Conservation (phyloP, 1,284 basidiomycete genomes). For the Leccinum solheimii region DNA sequence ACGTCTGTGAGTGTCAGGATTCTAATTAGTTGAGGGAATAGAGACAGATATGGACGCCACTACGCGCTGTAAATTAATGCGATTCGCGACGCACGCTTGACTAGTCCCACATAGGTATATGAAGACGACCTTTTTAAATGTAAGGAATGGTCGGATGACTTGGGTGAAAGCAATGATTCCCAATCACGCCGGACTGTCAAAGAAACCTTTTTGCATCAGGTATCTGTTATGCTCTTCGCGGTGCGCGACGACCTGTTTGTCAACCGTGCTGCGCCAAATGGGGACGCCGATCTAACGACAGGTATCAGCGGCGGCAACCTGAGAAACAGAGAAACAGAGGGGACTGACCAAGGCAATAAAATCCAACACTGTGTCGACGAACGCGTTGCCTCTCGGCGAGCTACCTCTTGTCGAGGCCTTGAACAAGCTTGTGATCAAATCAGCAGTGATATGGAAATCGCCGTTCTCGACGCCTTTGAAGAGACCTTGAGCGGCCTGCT, state of each 20-base stretch:
- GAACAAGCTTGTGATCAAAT: constrained; percentile 70
- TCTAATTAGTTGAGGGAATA: background rate
- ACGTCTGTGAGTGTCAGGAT: background rate
- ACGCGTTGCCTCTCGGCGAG: constrained; percentile 46
- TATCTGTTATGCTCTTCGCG: constrained; percentile 30
- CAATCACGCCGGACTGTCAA: constrained; percentile 16
- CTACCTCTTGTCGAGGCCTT: constrained; percentile 68
- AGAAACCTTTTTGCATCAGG: constrained; percentile 30
- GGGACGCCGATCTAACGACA: constrained; percentile 30
- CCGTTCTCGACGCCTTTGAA: constrained; percentile 74
- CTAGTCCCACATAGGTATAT: background rate
- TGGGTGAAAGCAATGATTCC: background rate
- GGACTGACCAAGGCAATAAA: constrained; percentile 27
- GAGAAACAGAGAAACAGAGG: background rate
- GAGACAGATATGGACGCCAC: background rate
- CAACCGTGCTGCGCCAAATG: constrained; percentile 35
- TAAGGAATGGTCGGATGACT: background rate
- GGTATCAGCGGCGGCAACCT: background rate
- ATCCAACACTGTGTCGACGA: constrained; percentile 24
- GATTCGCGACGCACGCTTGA: background rate
- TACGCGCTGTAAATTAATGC: background rate
- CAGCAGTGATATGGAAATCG: constrained; percentile 75
- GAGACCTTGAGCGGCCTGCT: constrained; percentile 63
- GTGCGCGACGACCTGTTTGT: constrained; percentile 29
- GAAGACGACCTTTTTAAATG: background rate